Percentiles rank a stretch among this genome's conserved stretches.
These are phyloP conservation scores for Malania oleifera DNA, from an alignment of 164 flowering plant species.

Conservation along the genomic window DNA sequence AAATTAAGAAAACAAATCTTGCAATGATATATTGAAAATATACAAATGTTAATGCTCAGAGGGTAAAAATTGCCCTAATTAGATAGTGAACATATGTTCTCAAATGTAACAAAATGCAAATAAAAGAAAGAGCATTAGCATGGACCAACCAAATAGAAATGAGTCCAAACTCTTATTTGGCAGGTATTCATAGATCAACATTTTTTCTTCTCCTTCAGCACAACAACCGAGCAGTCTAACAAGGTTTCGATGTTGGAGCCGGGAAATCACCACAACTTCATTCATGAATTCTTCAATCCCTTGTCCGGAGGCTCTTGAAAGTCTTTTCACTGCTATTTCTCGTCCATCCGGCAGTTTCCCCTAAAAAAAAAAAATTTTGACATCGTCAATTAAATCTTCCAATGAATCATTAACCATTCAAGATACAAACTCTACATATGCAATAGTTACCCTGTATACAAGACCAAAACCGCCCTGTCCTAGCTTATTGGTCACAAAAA, in stretches of 20 bases:
- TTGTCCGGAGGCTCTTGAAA: neutral
- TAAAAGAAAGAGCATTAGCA: neutral
- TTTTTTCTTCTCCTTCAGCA: conserved; percentile 27
- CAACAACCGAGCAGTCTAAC: conserved; percentile 35
- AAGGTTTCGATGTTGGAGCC: neutral
- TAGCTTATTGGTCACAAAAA: conserved; percentile 10
- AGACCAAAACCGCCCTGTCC: conserved; percentile 14
- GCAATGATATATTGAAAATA: too few species aligned
- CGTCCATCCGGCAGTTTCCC: neutral
- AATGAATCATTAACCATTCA: too few species aligned
- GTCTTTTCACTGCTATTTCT: neutral
- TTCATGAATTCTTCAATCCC: conserved; percentile 35
- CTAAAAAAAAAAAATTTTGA: neutral
- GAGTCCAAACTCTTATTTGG: conserved; percentile 11
- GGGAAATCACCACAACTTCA: neutral
- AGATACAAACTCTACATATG: too few species aligned
- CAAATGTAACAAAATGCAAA: too few species aligned
- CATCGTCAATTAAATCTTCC: neutral
- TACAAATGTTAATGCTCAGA: too few species aligned
- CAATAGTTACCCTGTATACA: conserved; percentile 22
- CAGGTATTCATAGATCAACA: conserved; percentile 29
- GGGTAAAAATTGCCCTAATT: too few species aligned
- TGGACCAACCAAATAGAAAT: neutral
- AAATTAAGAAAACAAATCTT: too few species aligned
- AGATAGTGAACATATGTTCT: too few species aligned